These are phyloP conservation scores for Trichomonascaceae sp. DNA, from an alignment of 1,139 yeast genomes.

Conservation along the genomic window DNA sequence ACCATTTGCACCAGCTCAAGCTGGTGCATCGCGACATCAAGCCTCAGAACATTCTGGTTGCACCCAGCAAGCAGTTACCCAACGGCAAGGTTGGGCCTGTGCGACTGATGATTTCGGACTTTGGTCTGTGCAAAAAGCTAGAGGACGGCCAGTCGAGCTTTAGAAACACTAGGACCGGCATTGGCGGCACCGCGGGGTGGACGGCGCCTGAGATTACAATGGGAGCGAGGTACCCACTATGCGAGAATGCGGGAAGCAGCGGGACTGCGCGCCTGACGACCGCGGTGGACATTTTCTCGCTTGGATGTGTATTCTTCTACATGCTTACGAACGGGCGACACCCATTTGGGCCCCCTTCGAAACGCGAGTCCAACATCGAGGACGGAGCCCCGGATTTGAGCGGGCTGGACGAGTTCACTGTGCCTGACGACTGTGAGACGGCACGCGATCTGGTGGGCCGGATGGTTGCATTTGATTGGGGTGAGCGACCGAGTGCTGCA, in stretches of 20 bases:
- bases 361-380: constrained; percentile 80
- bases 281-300: constrained; percentile 84
- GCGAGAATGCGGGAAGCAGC: constrained; percentile 11
- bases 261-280: constrained; percentile 54
- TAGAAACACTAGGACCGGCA: constrained; percentile 81
- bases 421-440: constrained; percentile 38
- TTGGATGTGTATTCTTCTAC: constrained; percentile 90
- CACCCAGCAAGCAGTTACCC: constrained; percentile 38
- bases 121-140: constrained; percentile 84
- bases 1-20: constrained; percentile 77
- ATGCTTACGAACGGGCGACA: constrained; percentile 76
- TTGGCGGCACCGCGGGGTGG: constrained; percentile 98
- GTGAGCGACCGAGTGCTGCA: constrained; percentile 57
- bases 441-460: constrained; percentile 56
- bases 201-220: constrained; percentile 74
- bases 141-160: constrained; percentile 91
- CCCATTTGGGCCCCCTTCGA: constrained; percentile 84
- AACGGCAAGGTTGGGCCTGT: constrained; percentile 27
- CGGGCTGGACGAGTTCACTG: constrained; percentile 27
- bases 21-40: constrained; percentile 93
- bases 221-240: constrained; percentile 8
- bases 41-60: constrained; percentile 89
- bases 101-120: constrained; percentile 79
- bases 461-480: constrained; percentile 64
- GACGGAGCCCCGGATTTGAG: constrained; percentile 53